These are phyloP conservation scores for Arthrinium puccinioides DNA, from an alignment of 2,329 filamentous ascomycete species.

Conservation along the genomic window DNA sequence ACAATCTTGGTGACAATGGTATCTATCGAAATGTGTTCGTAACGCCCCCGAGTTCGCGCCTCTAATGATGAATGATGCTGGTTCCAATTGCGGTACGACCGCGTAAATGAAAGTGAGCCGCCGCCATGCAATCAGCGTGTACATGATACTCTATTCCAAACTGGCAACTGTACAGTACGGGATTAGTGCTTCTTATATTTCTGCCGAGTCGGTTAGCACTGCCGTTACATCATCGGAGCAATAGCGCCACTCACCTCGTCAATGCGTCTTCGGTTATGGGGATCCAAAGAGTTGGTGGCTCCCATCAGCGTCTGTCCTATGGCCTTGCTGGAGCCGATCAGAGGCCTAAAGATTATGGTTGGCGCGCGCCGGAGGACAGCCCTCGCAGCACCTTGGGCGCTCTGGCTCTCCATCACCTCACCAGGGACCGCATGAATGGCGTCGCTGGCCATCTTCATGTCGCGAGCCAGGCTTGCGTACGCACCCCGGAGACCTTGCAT, in stretches of 20 bases:
- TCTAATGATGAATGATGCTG: conserved; percentile 1
- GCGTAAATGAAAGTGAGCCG: not conserved
- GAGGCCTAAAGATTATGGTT: conserved; percentile 86
- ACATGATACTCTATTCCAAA: too few relatives aligned
- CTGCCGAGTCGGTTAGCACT: conserved; percentile 19
- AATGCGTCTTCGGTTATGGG: conserved; percentile 68
- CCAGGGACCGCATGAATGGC: conserved; percentile 92
- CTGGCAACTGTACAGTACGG: too few relatives aligned
- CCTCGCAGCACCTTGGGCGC: conserved; percentile 70
- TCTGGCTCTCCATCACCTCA: conserved; percentile 81
- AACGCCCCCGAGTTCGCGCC: conserved; percentile 2
- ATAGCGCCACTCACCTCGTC: conserved; percentile 71
- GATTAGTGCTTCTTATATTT: conserved; percentile 44
- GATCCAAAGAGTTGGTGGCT: conserved; percentile 86
- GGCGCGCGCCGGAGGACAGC: conserved; percentile 77
- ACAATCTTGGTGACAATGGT: conserved; percentile 4
- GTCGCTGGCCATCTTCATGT: conserved; percentile 79
- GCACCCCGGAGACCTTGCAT: conserved; percentile 79
- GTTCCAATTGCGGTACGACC: not conserved
- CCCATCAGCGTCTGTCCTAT: conserved; percentile 86
- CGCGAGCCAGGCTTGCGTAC: conserved; percentile 74
- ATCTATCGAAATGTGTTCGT: conserved; percentile 1
- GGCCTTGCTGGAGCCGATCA: conserved; percentile 82
- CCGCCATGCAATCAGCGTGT: not conserved
- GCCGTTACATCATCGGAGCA: not conserved